Base-by-base conservation (phyloP, 2,329 filamentous ascomycete species). In the Teratosphaeria pseudoeucalypti region DNA sequence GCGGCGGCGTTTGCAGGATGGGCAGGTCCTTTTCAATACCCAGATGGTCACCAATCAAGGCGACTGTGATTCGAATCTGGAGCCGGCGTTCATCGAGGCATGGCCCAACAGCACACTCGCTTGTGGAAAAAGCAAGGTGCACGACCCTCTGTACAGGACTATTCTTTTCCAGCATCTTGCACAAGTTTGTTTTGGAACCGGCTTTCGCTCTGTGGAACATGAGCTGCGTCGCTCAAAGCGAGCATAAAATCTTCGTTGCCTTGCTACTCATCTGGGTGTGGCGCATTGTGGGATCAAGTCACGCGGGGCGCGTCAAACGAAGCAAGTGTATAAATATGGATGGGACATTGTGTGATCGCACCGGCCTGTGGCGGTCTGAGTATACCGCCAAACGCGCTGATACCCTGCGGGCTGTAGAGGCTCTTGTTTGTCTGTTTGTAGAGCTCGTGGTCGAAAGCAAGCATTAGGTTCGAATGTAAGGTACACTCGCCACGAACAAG, bases 41-140 rank as follows among this genome's bases (percentile, higher is more conserved):
- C 53, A 47, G 43, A 53, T 47, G 37, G 57, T 32, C 57, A 39
- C 34, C 57, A 14, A 54, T 32, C 6, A 23, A 34, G 29, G 27
- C 54, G 43, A n/a, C 43, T 19, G 43, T 52, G 34, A 12, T 39
- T 16, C 37, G 34, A 16, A 16, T 19, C 27, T 52, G 16, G 34
- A 34, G 29, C 14, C 54, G 43, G 16, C 37, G 19, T 32, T 10
- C n/a, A n/a, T 57, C 52, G 4, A 10, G 23, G 34, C 43, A 58
- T 49, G 57, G 57, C 19, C 37, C 16, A 26, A 58, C 52, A 39
- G 57, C 53, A 58, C 57, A 55, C 53, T 58, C 58, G 54, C 47
- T 53, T 52, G 58, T 39, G 54, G 27, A 52, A 53, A 37, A 37
- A 47, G 53, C 34, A 32, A 32, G 53, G 12, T 26, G 27, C 19